Evolutionary conservation across 139 green algal genomes (phyloP).

Genomic region (Chlorella ohadii): DNA sequence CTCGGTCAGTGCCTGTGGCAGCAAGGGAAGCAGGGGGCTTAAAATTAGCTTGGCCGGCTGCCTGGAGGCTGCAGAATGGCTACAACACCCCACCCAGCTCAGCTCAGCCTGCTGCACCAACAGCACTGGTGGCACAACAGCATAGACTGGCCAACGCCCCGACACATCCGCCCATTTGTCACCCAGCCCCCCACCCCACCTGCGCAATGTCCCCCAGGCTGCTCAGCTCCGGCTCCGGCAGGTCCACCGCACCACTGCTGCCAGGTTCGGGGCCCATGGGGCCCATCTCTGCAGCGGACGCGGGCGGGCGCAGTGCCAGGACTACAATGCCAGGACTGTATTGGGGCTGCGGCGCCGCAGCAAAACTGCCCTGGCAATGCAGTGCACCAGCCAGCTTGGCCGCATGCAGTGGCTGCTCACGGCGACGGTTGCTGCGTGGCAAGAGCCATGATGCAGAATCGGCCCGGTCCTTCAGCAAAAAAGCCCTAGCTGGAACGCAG

Average conservation of each 20-base stretch:
- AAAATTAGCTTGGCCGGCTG: not conserved
- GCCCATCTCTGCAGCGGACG: not conserved
- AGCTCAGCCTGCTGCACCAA: not conserved
- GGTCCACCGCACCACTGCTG: constrained; percentile 53
- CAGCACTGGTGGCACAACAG: too few relatives aligned
- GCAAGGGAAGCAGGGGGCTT: not conserved
- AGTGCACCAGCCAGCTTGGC: too few relatives aligned
- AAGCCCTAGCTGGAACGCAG: too few relatives aligned
- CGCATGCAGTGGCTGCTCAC: too few relatives aligned
- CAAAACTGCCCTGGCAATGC: too few relatives aligned
- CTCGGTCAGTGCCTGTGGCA: constrained; percentile 54
- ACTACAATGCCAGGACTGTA: too few relatives aligned
- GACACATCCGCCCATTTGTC: not conserved
- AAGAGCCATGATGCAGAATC: too few relatives aligned
- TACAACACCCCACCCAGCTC: constrained; percentile 6
- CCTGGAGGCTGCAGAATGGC: not conserved
- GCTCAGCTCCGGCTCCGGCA: constrained; percentile 81
- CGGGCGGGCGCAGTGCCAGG: not conserved
- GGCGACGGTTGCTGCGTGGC: too few relatives aligned
- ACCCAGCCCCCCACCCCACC: constrained; percentile 2
- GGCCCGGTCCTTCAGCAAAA: too few relatives aligned
- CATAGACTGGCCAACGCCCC: too few relatives aligned
- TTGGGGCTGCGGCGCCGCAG: too few relatives aligned
- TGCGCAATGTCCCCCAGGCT: constrained; percentile 86
- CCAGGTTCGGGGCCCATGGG: constrained; percentile 1